Evolutionary conservation across 345 rosid genomes (phyloP), one percentile per base, ranked within the genome.

Genomic region (Heritiera fomes): DNA sequence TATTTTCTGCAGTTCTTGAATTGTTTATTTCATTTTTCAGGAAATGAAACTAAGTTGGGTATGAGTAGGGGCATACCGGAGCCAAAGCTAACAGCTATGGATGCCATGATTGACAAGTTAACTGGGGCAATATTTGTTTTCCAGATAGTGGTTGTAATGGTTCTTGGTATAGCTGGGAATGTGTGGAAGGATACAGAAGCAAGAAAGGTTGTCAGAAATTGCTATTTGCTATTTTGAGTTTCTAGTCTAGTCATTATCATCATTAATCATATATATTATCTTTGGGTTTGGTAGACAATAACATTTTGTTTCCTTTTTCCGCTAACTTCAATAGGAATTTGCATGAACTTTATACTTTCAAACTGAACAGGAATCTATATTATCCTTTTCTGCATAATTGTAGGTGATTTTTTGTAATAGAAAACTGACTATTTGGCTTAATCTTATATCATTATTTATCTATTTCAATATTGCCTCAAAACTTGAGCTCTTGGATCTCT

Each of bases 71-170:
- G 99, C 81, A 87, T 92, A 81, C 94, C 98, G 60, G 98, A 96
- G 84, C 99, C 98, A 32, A 96, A 96, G 89, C 98, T 96, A 84
- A 96, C 99, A 52, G 99, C 98, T 6, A 84, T 96, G 86, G 99
- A 96, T 96, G 99, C 97, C 78, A 96, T 96, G 97, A 96, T 96
- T 66, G 98, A 96, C 91, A 96, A 96, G 86, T 85, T 96, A 88
- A 96, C 98, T 71, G 98, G 98, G 80, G 98, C 99, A 47, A 96
- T 96, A 84, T 96, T 96, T 85, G 89, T 94, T 83, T 96, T 96
- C 83, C 99, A 96, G 88, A 90, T 94, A 81, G 98, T 96, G 12
- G 98, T 96, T 73, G 98, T 96, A 70, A 32, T 96, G 81, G 99
- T 96, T 79, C 91, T 96, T 3, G 98, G 99, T 74, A 79, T 91